These are phyloP conservation scores for Xylariaceae sp. DNA, from an alignment of 2,329 filamentous ascomycete genomes.

Conservation along the genomic window DNA sequence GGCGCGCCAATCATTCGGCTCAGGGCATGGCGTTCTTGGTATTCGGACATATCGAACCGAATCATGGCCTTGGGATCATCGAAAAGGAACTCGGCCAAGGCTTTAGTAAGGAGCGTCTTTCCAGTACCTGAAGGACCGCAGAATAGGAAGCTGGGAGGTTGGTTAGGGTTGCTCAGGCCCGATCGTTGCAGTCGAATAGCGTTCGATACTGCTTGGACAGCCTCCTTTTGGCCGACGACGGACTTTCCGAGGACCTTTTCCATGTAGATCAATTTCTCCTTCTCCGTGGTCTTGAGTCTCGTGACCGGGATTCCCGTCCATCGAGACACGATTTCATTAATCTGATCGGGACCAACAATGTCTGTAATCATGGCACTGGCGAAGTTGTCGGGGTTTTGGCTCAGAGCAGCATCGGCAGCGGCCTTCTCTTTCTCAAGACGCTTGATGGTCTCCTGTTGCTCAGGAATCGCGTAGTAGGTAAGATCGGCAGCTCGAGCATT, in stretches of 20 bases:
- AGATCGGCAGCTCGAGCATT: conserved; percentile 85
- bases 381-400: conserved; percentile 41
- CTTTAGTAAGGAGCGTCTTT: conserved; percentile 96
- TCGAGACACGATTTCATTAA: conserved; percentile 94
- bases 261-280: conserved; percentile 98
- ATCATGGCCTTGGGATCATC: conserved; percentile 98
- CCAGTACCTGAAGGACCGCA: conserved; percentile 97
- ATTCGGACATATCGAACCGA: conserved; percentile 98
- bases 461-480: conserved; percentile 95
- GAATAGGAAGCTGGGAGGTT: conserved; percentile 97
- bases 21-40: conserved; percentile 92
- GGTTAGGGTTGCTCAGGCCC: conserved; percentile 90
- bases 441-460: conserved; percentile 76
- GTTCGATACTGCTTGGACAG: conserved; percentile 87
- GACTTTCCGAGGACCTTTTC: conserved; percentile 77
- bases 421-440: conserved; percentile 75
- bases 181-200: conserved; percentile 93
- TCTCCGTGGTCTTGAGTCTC: conserved; percentile 87
- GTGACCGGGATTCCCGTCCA: conserved; percentile 99
- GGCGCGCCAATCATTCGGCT: conserved; percentile 97
- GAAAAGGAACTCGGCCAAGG: conserved; percentile 94
- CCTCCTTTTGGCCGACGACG: conserved; percentile 91
- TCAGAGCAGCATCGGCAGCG: conserved; percentile 68
- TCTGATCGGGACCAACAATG: conserved; percentile 91
- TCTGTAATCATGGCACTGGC: conserved; percentile 79